phyloP scores from a whole-genome alignment of 192 early-diverging fungal species.

The Globomyces pollinis-pini region DNA sequence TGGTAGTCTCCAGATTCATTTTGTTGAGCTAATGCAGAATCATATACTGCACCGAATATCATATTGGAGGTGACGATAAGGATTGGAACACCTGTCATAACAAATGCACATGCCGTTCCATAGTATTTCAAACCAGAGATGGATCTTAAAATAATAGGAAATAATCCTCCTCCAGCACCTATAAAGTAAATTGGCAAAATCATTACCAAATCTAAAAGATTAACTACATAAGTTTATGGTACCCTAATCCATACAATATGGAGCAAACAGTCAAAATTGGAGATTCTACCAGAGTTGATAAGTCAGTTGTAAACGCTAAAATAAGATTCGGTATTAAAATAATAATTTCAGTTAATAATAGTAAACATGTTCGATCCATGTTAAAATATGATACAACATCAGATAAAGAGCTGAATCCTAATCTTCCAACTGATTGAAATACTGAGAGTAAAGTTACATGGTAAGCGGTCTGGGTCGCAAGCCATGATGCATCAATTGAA shows the following conservation, averaged over 20 bases:
- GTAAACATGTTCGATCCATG: constrained; percentile 16
- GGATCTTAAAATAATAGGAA: constrained; percentile 21
- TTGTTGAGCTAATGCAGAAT: constrained; percentile 2
- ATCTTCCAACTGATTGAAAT: constrained; percentile 10
- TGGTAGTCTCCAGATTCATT: background rate
- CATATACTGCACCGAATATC: constrained; percentile 22
- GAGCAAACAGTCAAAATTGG: constrained; percentile 14
- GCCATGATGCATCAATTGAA: background rate
- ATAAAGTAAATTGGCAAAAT: too few relatives aligned
- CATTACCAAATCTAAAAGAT: too few relatives aligned
- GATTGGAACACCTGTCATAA: constrained; percentile 22
- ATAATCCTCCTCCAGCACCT: constrained; percentile 17
- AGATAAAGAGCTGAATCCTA: constrained; percentile 7
- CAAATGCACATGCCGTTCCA: constrained; percentile 26
- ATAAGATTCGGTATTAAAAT: too few relatives aligned
- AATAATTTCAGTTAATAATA: constrained; percentile 12
- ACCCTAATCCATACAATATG: constrained; percentile 20
- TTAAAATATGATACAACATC: constrained; percentile 5
- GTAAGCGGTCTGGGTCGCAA: background rate
- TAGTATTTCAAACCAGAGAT: constrained; percentile 25
- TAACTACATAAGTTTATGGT: too few relatives aligned
- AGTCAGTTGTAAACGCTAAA: too few relatives aligned
- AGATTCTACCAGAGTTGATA: background rate
- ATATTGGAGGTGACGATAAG: constrained; percentile 23
- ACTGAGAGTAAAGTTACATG: constrained; percentile 28